phyloP scores from a whole-genome alignment of 805 yeast genomes.

The Candida ovalis region DNA sequence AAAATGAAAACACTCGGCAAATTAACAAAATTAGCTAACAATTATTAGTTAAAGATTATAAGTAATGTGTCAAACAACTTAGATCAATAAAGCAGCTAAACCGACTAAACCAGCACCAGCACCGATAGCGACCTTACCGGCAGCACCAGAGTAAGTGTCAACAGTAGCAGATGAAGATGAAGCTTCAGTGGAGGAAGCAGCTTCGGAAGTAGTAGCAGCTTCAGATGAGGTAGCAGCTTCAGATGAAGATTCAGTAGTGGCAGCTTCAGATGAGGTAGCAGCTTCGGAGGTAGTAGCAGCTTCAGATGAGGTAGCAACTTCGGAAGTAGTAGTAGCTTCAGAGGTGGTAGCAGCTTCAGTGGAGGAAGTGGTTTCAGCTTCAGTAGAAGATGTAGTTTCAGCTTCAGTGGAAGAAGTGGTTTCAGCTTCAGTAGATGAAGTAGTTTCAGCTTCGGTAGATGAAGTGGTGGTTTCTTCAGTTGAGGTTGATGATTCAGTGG shows the following conservation, averaged over 20 bases:
- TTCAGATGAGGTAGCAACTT: constrained; percentile 1
- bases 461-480: not conserved
- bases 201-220: constrained; percentile 4
- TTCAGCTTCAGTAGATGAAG: constrained; percentile 18
- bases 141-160: constrained; percentile 11
- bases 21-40: not conserved
- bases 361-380: constrained; percentile 13
- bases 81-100: constrained; percentile 19
- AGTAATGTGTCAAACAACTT: not conserved
- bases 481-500: constrained; percentile 12
- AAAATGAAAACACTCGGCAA: not conserved
- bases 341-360: constrained; percentile 5
- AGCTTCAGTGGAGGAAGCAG: not conserved
- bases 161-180: constrained; percentile 3
- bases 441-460: constrained; percentile 7
- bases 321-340: constrained; percentile 8
- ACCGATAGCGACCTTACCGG: constrained; percentile 15
- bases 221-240: not conserved
- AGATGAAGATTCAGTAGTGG: constrained; percentile 1
- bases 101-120: constrained; percentile 22
- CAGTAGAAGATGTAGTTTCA: constrained; percentile 2
- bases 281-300: constrained; percentile 4
- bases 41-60: not conserved
- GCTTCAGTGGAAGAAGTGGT: not conserved
- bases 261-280: not conserved